Evolutionary conservation across 2,329 filamentous ascomycete genomes (phyloP).

Genomic region (Colletotrichum sp.): DNA sequence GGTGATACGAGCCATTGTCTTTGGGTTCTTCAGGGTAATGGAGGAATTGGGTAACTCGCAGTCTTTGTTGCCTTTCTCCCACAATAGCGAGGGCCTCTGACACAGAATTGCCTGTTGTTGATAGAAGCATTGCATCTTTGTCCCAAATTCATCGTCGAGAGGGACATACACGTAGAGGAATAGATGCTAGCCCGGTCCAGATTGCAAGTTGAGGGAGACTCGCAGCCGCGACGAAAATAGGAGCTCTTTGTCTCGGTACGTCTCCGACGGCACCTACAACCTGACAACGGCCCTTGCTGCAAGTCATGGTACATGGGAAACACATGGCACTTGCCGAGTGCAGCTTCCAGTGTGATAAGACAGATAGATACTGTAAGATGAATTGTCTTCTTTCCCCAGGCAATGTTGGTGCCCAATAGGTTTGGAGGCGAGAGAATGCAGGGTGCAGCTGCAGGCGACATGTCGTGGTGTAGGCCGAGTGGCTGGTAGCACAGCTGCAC

Average conservation of each 20-base stretch:
- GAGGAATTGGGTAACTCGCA: neutral
- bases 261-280: neutral
- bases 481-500: slow-evolving; percentile 3
- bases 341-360: neutral
- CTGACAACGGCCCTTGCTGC: neutral
- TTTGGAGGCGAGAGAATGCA: neutral
- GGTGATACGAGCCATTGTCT: neutral
- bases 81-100: neutral
- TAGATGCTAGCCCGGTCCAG: neutral
- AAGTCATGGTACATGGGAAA: slow-evolving; percentile 11
- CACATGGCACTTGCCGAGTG: neutral
- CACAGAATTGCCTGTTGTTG: neutral
- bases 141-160: neutral
- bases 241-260: neutral
- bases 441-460: neutral
- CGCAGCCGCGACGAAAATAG: neutral
- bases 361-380: neutral
- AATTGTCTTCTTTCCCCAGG: neutral
- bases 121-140: neutral
- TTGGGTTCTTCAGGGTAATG: neutral
- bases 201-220: neutral
- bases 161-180: neutral
- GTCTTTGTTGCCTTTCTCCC: neutral
- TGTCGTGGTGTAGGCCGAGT: slow-evolving; percentile 17
- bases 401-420: neutral